Base-by-base conservation (phyloP, 768 basidiomycete genomes). In the Serendipita vermifera region DNA sequence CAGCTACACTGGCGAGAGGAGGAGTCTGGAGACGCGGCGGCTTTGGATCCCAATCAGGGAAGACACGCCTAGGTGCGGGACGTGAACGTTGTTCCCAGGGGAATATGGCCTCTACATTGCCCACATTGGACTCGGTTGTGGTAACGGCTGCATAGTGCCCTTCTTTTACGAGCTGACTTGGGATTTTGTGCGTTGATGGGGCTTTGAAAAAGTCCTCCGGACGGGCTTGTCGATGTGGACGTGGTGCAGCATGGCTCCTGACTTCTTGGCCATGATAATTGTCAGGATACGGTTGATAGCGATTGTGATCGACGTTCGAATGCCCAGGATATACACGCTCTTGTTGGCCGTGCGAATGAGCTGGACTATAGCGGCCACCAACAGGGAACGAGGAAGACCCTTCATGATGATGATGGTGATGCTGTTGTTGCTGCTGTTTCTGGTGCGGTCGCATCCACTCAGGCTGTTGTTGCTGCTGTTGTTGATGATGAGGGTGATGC, bases 81-180 rank as follows among this genome's bases (percentile, higher is more conserved):
- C 85, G 79, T 11, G 78, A 82, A 62, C 78, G 77, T 58, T 81
- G 77, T 66, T 99, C 94, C 94, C 94, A 99, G n/a, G 94, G 92
- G 68, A 99, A 98, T 32, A 96, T 73, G 32, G 76, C 72, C 59
- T 82, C 83, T 20, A 93, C 78, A 63, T 86, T 86, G 24, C 69
- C 70, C 26, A 72, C 76, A 65, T 92, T 87, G 4, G 77, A 76
- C 27, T 58, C 46, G 24, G 55, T 33, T 20, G 53, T 43, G 35
- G 67, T 66, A 17, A 85, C 80, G 63, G 77, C 77, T 14, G 76
- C 73, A 69, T 93, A 87, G 64, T 87, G 79, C 5, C 87, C 85
- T 66, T 87, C 77, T 38, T 72, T 75, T n/a, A 84, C 72, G 38
- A 83, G 70, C 26, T 76, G 69, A 43, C 82, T 80, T 20, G 89